Evolutionary conservation across 2,329 filamentous ascomycete species (phyloP).

Genomic region (Exophiala oligosperma): DNA sequence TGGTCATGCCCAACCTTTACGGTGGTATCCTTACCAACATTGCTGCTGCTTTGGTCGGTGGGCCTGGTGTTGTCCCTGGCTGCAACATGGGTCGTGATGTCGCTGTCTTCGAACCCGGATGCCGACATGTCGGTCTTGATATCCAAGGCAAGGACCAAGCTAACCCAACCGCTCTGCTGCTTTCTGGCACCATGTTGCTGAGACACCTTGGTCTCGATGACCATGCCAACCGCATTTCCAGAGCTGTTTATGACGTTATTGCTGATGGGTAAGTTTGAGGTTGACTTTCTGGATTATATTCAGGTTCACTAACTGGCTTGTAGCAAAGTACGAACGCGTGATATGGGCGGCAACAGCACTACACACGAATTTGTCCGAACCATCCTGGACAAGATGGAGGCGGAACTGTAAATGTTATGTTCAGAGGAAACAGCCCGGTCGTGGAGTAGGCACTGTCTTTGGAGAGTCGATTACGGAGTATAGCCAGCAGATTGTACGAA

Average conservation of each 20-base stretch:
- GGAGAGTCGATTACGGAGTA: background rate
- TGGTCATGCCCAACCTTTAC: constrained; percentile 91
- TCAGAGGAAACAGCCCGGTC: background rate
- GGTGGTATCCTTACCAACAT: constrained; percentile 95
- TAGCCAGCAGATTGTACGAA: background rate
- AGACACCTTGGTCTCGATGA: constrained; percentile 96
- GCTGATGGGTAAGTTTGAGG: constrained; percentile 72
- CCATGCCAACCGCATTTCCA: constrained; percentile 97
- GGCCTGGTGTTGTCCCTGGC: constrained; percentile 93
- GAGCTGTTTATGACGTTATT: constrained; percentile 75
- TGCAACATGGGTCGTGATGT: constrained; percentile 99
- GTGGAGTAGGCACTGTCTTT: background rate
- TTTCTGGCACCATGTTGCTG: constrained; percentile 95
- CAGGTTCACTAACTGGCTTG: constrained; percentile 13
- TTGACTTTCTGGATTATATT: background rate
- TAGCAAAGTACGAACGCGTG: constrained; percentile 83
- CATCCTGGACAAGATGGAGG: constrained; percentile 94
- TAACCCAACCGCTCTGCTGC: constrained; percentile 93
- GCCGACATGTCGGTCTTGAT: constrained; percentile 97
- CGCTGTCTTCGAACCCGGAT: constrained; percentile 97
- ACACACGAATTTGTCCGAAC: constrained; percentile 95
- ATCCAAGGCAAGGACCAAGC: constrained; percentile 99
- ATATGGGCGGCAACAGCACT: constrained; percentile 89
- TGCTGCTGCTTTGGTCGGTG: constrained; percentile 92
- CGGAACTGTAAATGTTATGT: constrained; percentile 51